These are phyloP conservation scores for Vigna mungo DNA, from an alignment of 306 rosid species.

Conservation along the genomic window DNA sequence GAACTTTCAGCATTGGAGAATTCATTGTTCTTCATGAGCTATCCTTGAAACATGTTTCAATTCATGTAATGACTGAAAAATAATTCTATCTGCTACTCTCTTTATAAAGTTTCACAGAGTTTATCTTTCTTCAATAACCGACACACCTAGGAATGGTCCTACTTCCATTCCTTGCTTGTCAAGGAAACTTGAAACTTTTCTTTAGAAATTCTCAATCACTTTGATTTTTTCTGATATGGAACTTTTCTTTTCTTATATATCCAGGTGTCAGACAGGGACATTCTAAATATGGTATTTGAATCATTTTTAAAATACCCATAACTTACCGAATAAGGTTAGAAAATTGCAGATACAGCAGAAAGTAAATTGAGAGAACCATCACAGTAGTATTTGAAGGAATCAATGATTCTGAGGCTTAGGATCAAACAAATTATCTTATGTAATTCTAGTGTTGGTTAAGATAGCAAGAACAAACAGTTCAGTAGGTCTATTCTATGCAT, in stretches of 20 bases:
- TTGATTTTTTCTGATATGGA: conserved; percentile 22
- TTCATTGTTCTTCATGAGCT: conserved; percentile 37
- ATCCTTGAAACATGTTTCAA: conserved; percentile 25
- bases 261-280: conserved; percentile 37
- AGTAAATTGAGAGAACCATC: conserved; percentile 27
- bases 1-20: conserved; percentile 37
- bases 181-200: conserved; percentile 33
- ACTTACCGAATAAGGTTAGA: conserved; percentile 33
- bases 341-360: conserved; percentile 18
- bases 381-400: background rate
- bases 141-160: conserved; percentile 33
- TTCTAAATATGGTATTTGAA: conserved; percentile 23
- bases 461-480: conserved; percentile 20
- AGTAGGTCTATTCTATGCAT: conserved; percentile 33
- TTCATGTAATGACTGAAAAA: background rate
- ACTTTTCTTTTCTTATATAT: conserved; percentile 32
- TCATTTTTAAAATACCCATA: background rate
- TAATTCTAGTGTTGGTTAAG: conserved; percentile 6
- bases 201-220: conserved; percentile 39
- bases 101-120: conserved; percentile 1
- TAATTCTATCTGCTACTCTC: background rate
- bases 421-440: conserved; percentile 17
- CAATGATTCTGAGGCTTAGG: background rate
- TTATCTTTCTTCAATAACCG: background rate
- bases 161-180: conserved; percentile 40